Evolutionary conservation across 2,329 filamentous ascomycete species (phyloP).

Genomic region (Stylonectria norvegica): DNA sequence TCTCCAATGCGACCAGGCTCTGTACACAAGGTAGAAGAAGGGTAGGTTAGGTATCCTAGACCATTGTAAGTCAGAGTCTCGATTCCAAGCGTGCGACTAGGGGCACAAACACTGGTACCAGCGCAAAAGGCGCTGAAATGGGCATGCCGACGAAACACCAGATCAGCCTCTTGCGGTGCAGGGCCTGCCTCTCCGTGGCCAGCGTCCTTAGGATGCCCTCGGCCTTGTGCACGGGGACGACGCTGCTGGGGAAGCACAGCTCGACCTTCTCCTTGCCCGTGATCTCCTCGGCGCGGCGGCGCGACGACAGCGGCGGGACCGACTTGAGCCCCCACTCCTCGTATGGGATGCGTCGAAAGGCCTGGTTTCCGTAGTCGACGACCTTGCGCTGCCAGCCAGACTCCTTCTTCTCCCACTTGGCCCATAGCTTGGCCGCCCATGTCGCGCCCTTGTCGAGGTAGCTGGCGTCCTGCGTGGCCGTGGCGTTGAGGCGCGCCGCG

Average conservation of each 20-base stretch:
- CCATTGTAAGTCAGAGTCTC: not conserved
- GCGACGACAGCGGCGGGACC: constrained; percentile 74
- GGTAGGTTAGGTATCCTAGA: constrained; percentile 83
- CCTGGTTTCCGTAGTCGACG: constrained; percentile 80
- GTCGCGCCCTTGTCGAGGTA: constrained; percentile 66
- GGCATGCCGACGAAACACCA: constrained; percentile 84
- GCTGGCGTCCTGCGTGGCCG: constrained; percentile 45
- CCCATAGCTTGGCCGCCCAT: constrained; percentile 76
- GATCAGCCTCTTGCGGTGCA: constrained; percentile 74
- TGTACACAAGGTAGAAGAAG: constrained; percentile 92
- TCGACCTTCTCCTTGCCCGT: constrained; percentile 63
- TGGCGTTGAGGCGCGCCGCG: constrained; percentile 70
- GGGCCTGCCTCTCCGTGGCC: constrained; percentile 72
- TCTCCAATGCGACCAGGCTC: constrained; percentile 88
- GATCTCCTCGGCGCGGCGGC: constrained; percentile 61
- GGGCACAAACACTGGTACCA: constrained; percentile 75
- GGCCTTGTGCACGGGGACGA: constrained; percentile 64
- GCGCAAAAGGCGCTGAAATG: constrained; percentile 73
- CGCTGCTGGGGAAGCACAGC: constrained; percentile 70
- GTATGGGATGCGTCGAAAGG: constrained; percentile 83
- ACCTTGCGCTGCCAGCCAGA: constrained; percentile 84
- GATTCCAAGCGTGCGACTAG: not conserved
- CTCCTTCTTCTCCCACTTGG: constrained; percentile 80
- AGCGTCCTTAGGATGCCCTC: constrained; percentile 63
- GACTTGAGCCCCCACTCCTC: constrained; percentile 98